phyloP scores from a whole-genome alignment of 371 early-diverging fungal genomes.

The Apophysomyces trapeziformis region DNA sequence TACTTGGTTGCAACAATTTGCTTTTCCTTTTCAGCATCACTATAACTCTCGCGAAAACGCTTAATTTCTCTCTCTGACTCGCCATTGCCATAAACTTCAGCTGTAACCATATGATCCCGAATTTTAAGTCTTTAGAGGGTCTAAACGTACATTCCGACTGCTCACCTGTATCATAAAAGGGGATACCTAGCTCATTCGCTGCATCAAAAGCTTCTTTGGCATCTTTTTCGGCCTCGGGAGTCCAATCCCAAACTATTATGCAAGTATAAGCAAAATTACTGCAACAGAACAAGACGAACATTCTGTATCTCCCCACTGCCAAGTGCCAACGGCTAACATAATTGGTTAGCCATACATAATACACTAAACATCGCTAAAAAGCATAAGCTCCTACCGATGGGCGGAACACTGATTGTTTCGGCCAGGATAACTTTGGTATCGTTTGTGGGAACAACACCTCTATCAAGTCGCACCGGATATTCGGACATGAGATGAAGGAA shows the following conservation, averaged over 20 bases:
- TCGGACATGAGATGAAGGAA: slow-evolving; percentile 15
- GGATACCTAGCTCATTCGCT: slow-evolving; percentile 33
- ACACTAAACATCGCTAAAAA: not conserved
- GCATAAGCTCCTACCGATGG: slow-evolving; percentile 39
- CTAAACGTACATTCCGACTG: no score
- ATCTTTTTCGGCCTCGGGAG: slow-evolving; percentile 38
- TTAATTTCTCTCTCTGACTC: slow-evolving; percentile 57
- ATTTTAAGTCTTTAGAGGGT: not conserved
- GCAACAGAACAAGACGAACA: not conserved
- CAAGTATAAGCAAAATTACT: slow-evolving; percentile 2
- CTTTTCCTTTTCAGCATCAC: slow-evolving; percentile 24
- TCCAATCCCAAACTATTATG: slow-evolving; percentile 43
- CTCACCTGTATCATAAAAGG: slow-evolving; percentile 49
- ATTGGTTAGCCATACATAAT: not conserved
- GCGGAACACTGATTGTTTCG: slow-evolving; percentile 47
- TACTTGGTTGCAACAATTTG: slow-evolving; percentile 61
- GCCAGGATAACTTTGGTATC: slow-evolving; percentile 51
- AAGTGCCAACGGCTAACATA: slow-evolving; percentile 50
- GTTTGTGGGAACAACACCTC: slow-evolving; percentile 43
- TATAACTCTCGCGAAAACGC: slow-evolving; percentile 31
- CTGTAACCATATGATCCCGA: slow-evolving; percentile 32
- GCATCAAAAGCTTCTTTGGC: slow-evolving; percentile 46
- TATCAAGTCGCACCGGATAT: slow-evolving; percentile 21
- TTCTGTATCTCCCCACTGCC: slow-evolving; percentile 58
- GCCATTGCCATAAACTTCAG: slow-evolving; percentile 61